Conservation (phyloP, 108 stramenopile genomes). For the Aurantiochytrium sp. region DNA sequence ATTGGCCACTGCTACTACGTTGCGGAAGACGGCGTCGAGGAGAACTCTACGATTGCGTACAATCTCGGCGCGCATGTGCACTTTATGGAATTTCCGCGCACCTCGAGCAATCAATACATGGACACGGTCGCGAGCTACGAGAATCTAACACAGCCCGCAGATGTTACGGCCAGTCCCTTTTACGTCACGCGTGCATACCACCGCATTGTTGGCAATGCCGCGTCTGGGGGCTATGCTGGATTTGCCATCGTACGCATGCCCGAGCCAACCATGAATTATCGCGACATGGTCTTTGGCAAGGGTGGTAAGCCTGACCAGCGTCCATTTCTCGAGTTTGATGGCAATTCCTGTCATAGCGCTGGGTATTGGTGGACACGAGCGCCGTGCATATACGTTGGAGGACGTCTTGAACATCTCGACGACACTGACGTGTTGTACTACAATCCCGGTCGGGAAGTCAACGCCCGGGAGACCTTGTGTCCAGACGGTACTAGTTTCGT, state of each 20-base stretch:
- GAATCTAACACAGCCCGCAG: not conserved
- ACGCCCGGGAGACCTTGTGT: not conserved
- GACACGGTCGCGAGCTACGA: not conserved
- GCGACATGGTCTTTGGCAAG: not conserved
- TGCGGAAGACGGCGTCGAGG: conserved; percentile 50
- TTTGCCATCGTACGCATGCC: not conserved
- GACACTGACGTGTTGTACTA: not conserved
- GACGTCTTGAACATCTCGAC: not conserved
- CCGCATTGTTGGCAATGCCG: not conserved
- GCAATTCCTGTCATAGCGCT: not conserved
- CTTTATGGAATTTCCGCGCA: conserved; percentile 20
- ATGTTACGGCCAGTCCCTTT: not conserved
- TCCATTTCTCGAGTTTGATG: not conserved
- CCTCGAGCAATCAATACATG: not conserved
- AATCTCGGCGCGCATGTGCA: conserved; percentile 55
- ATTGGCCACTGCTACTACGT: conserved; percentile 49
- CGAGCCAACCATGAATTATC: not conserved
- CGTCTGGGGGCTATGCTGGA: not conserved
- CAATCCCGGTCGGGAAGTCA: not conserved
- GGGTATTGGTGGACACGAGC: not conserved
- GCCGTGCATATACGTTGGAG: not conserved
- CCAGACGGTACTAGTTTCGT: not conserved
- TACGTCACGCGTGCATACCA: not conserved
- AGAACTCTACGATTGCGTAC: conserved; percentile 37
- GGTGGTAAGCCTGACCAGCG: not conserved